Evolutionary conservation across 306 rosid species (phyloP).

Genomic region (Gynostemma pentaphyllum): DNA sequence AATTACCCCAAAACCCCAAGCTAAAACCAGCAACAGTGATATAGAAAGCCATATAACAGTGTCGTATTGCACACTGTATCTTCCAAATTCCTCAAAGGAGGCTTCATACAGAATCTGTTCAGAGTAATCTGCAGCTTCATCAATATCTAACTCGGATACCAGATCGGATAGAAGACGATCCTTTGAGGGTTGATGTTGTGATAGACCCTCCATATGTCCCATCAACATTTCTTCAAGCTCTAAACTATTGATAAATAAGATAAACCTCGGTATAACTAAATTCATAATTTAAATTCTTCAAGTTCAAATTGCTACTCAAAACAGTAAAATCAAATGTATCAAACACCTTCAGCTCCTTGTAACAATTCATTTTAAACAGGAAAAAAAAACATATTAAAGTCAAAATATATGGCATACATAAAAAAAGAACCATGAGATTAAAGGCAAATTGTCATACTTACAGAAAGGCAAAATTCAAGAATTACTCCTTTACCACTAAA

Average conservation of each 20-base stretch:
- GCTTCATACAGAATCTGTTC: constrained; percentile 57
- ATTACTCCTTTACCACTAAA: neutral
- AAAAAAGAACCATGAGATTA: neutral
- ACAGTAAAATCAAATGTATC: neutral
- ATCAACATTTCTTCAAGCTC: constrained; percentile 47
- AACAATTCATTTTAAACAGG: neutral
- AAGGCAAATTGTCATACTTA: neutral
- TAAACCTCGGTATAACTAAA: neutral
- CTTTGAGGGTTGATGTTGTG: constrained; percentile 38
- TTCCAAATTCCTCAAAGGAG: constrained; percentile 69
- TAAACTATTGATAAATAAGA: constrained; percentile 19
- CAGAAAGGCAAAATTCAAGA: neutral
- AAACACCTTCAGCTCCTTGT: neutral
- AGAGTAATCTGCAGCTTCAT: constrained; percentile 30
- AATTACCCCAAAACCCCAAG: constrained; percentile 86
- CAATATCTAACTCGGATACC: constrained; percentile 33
- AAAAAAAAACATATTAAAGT: neutral
- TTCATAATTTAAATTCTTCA: neutral
- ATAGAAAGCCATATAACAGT: constrained; percentile 74
- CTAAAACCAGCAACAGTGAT: constrained; percentile 68
- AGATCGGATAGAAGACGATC: constrained; percentile 41
- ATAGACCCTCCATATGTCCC: constrained; percentile 48
- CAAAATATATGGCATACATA: neutral
- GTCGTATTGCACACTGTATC: constrained; percentile 54
- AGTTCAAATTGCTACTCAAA: neutral